Base-by-base conservation (phyloP, 2,329 filamentous ascomycete genomes). In the Eurotiales sp. region DNA sequence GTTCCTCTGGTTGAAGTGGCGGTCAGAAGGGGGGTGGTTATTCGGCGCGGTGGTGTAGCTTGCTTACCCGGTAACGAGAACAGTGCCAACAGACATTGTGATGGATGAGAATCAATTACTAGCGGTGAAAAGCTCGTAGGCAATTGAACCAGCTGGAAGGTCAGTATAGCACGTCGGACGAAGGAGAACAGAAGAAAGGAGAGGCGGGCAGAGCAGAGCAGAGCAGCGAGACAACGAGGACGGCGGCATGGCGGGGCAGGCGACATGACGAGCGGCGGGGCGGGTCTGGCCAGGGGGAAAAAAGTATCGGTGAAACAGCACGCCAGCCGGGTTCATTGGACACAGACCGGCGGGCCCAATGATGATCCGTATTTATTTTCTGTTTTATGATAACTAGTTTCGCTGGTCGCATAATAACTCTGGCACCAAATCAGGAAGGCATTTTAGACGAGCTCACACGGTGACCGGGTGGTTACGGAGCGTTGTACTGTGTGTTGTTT, bases 51-150 rank as follows among this genome's bases (percentile, higher is more conserved):
- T 21, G 27, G n/a, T 43, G n/a, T n/a, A 51, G 42, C 55, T 51
- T 21, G 69, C 84, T 77, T 84, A 96, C 91, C 91, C 91, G 64
- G 91, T 91, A 69, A 96, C 84, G 66, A 96, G 82, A 68, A 96
- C 89, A 56, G 90, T 93, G 77, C 90, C 89, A 61, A 88, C 81
- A 70, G 86, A 74, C 89, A 95, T 95, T 50, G 17, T 10, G 27
- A 25, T 27, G 15, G 19, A 40, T 45, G 15, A 11, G 22, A 34
- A 45, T 44, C 30, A 22, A 8, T 8, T 37, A 15, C 2, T 37
- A 37, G 17, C 8, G 30, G 30, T 3, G 11, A 27, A 10, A 27
- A 27, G 25, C 10, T n/a, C n/a, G 32, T 8, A 36, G 32, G 3
- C 11, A 37, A 37, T 37, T 37, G 34, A 19, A 17, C 8, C 25